These are phyloP conservation scores for Stemphylium beticola DNA, from an alignment of 2,329 filamentous ascomycete species.

Conservation along the genomic window DNA sequence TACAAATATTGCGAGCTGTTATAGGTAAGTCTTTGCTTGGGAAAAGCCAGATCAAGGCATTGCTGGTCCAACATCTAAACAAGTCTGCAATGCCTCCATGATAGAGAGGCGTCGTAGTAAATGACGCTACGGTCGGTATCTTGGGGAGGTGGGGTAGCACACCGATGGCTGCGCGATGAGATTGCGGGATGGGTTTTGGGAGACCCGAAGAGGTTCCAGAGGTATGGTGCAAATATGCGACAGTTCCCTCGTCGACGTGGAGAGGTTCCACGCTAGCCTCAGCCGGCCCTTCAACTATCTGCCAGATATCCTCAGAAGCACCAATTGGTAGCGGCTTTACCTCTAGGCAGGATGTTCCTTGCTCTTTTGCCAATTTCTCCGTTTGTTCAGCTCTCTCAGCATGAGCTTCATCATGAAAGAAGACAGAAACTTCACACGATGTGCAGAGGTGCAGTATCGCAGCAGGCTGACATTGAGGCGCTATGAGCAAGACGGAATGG, in stretches of 20 bases:
- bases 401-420: slow-evolving; percentile 57
- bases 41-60: slow-evolving; percentile 67
- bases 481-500: slow-evolving; percentile 62
- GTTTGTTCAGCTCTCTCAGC: slow-evolving; percentile 40
- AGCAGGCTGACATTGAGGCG: slow-evolving; percentile 55
- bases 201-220: slow-evolving; percentile 69
- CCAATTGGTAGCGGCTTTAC: slow-evolving; percentile 23
- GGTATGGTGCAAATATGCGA: slow-evolving; percentile 67
- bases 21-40: slow-evolving; percentile 63
- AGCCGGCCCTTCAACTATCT: slow-evolving; percentile 21
- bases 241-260: slow-evolving; percentile 39
- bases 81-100: slow-evolving; percentile 70
- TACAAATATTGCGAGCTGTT: slow-evolving; percentile 61
- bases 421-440: slow-evolving; percentile 49
- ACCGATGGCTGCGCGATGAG: slow-evolving; percentile 61
- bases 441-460: slow-evolving; percentile 63
- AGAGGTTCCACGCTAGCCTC: slow-evolving; percentile 14
- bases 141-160: slow-evolving; percentile 58
- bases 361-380: slow-evolving; percentile 18
- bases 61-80: slow-evolving; percentile 67
- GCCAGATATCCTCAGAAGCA: slow-evolving; percentile 29
- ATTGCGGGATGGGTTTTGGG: slow-evolving; percentile 68
- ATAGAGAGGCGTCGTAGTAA: slow-evolving; percentile 70
- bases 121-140: slow-evolving; percentile 55
- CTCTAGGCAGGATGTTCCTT: slow-evolving; percentile 10